Base-by-base conservation (phyloP, 2,329 filamentous ascomycete species). In the Penicillium sp. region DNA sequence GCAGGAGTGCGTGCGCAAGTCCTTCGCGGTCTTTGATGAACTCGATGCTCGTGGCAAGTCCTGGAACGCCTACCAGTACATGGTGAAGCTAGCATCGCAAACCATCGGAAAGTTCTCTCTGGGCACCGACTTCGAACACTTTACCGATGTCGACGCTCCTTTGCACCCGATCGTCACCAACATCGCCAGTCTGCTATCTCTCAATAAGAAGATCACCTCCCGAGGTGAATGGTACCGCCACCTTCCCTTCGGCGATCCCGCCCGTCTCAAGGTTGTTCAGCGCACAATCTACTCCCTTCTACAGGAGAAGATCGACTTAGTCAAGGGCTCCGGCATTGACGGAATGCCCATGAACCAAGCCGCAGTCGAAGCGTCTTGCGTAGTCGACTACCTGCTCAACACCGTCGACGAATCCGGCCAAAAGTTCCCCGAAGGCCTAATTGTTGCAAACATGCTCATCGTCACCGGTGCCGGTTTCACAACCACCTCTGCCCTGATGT, bases 381-480 rank as follows among this genome's bases (percentile, higher is more conserved):
- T 61, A 5, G 58, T 57, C 10, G 61, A 64, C 25, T 65, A 62
- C 49, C 49, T 62, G 0, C 41, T 58, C 5, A 57, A 57, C 11
- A 56, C 55, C 0, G 46, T 55, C 12, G 82, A 84, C 58, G 74
- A 66, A 55, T 77, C 80, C 28, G 82, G 82, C 36, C 72, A 82
- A 51, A 79, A 80, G 55, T 70, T 84, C 5, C 80, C 81, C 0
- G 63, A 69, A 5, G 66, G 62, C 31, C 64, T 75, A 22, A 68
- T 78, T 48, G 42, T 65, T 4, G 66, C 69, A 5, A 65, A 63
- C 44, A 71, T 83, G 2, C 69, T 84, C 1, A 80, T 84, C 8
- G 75, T 77, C n/a, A 80, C 77, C 0, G 82, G 77, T 4, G 83
- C 83, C 1, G 83, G 83, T 16, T 86, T 85, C 73, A 83, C 79